These are phyloP conservation scores for Fusarium buharicum DNA, from an alignment of 2,329 filamentous ascomycete species.

Conservation along the genomic window DNA sequence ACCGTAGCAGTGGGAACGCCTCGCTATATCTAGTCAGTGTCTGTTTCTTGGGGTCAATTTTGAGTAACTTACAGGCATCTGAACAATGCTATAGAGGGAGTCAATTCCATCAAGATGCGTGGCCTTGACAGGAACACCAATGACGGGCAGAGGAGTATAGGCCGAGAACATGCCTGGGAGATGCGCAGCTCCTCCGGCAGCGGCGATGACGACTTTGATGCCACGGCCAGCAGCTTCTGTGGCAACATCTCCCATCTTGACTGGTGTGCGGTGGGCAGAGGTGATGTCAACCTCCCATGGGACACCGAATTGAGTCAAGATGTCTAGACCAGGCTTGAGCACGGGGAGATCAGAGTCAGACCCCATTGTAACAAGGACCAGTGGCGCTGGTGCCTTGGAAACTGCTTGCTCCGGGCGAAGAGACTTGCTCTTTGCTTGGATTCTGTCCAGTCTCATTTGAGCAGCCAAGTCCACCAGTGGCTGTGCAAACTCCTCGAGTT, in stretches of 20 bases:
- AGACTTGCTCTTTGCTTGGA: slow-evolving; percentile 54
- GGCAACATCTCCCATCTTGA: slow-evolving; percentile 75
- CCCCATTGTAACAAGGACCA: slow-evolving; percentile 85
- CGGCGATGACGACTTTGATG: slow-evolving; percentile 79
- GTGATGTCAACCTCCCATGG: slow-evolving; percentile 80
- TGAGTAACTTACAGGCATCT: slow-evolving; percentile 67
- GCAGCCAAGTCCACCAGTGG: slow-evolving; percentile 75
- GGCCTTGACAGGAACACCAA: slow-evolving; percentile 81
- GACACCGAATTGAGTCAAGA: slow-evolving; percentile 76
- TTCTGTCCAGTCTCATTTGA: slow-evolving; percentile 65
- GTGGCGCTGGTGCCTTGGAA: slow-evolving; percentile 51
- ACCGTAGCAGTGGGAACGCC: slow-evolving; percentile 80
- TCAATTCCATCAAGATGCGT: slow-evolving; percentile 78
- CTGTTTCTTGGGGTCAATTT: fast-evolving
- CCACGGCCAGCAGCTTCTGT: slow-evolving; percentile 70
- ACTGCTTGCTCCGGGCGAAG: slow-evolving; percentile 50
- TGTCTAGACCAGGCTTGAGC: slow-evolving; percentile 71
- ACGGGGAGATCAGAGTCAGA: slow-evolving; percentile 81
- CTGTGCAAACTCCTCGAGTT: slow-evolving; percentile 65
- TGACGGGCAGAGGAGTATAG: slow-evolving; percentile 77
- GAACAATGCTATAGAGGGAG: slow-evolving; percentile 76
- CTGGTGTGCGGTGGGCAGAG: slow-evolving; percentile 80
- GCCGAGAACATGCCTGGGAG: slow-evolving; percentile 80
- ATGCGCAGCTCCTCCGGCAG: slow-evolving; percentile 78
- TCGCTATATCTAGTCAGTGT: slow-evolving; percentile 40